Evolutionary conservation across 139 green algal genomes (phyloP).

Genomic region (Pleodorina starrii): DNA sequence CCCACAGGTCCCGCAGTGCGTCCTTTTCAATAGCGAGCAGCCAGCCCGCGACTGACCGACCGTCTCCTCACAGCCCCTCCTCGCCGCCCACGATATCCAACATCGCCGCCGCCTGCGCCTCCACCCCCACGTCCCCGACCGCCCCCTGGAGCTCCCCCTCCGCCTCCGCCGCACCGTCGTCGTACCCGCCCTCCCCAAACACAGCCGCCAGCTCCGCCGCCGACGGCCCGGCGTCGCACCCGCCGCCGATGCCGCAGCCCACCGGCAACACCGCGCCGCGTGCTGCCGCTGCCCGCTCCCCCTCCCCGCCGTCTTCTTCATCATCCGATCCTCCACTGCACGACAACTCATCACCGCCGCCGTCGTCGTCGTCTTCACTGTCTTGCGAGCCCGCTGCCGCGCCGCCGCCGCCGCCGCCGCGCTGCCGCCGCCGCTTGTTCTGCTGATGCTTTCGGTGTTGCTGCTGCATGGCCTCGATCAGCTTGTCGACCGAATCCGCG

Average conservation of each 20-base stretch:
- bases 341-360: too few species aligned
- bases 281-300: too few species aligned
- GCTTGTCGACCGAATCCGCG: conserved; percentile 47
- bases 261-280: too few species aligned
- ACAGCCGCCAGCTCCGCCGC: not conserved
- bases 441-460: not conserved
- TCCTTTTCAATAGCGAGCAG: too few species aligned
- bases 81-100: not conserved
- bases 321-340: too few species aligned
- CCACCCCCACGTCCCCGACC: not conserved
- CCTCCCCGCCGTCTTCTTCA: too few species aligned
- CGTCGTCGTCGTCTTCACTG: too few species aligned
- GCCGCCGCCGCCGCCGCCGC: too few species aligned
- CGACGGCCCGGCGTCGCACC: not conserved
- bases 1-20: too few species aligned
- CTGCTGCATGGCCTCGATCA: conserved; percentile 14
- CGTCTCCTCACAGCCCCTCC: not conserved
- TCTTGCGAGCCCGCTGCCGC: too few species aligned
- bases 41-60: too few species aligned
- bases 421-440: not conserved
- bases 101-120: not conserved
- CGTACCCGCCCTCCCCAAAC: not conserved
- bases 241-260: not conserved
- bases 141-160: not conserved
- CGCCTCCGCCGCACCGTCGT: too few species aligned